Evolutionary conservation across 2,329 filamentous ascomycete genomes (phyloP), one percentile per base, ranked within the genome.

Genomic region (Aspergillus phoenicis): DNA sequence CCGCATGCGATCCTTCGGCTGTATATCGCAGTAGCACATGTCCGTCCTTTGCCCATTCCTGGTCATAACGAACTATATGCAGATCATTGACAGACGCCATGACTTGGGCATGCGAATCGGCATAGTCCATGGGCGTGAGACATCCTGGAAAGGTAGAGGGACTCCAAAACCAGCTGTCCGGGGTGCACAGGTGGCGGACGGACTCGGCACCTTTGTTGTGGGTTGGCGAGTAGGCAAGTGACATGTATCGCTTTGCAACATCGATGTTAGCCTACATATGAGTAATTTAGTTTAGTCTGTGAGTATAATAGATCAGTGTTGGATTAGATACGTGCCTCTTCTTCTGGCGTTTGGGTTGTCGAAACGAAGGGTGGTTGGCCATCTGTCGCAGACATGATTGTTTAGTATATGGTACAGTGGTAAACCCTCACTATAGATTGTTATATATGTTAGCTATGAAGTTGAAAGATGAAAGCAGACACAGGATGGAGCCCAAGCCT

Each of bases 121-220:
- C 75, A 58, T 77, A 78, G 58, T 77, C 74, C 61, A 75, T 71
- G 0, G 75, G 75, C 4, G 75, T 76, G 24, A 71, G 64, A 66
- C 70, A 75, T 48, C 68, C 72, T 3, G 75, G 75, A 54, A 78
- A 78, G 1, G 75, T 78, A 28, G 73, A 73, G 6, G 74, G 75
- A n/a, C 69, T 67, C 62, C 66, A 70, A 67, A 77, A 78, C 62
- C 69, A 72, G 57, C 65, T 66, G 64, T 75, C 68, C 2, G 64
- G 22, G 38, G 70, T 66, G 61, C 74, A 77, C 10, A 78, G 69
- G 57, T 78, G 73, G 17, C 65, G 43, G 10, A 77, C 75, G 11
- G 73, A 73, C 26, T 66, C 52, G 45, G 68, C 66, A 20, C 75
- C 73, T 57, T 70, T 72, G 66, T 77, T 77, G 51, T 74, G 61